Conservation (phyloP, 176 grass and related monocot species). For the Miscanthus lutarioriparius region DNA sequence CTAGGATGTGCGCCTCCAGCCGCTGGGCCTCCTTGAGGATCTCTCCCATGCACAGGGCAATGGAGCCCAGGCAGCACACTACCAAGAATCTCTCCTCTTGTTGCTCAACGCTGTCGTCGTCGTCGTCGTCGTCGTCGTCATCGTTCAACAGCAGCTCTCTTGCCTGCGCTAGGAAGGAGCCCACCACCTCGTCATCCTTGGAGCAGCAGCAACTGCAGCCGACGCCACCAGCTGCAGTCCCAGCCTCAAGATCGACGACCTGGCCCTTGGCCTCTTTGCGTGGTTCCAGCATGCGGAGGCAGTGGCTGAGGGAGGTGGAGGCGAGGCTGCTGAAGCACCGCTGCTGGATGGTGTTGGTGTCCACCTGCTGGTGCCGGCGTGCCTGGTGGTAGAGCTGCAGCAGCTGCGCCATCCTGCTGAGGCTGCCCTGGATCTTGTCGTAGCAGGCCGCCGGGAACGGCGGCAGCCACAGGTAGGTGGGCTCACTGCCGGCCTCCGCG, state of each 20-base stretch:
- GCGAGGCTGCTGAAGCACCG: conserved; percentile 37
- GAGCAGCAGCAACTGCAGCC: too few species aligned
- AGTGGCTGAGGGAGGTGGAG: conserved; percentile 30
- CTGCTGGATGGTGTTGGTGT: neutral
- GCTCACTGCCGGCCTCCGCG: conserved; percentile 54
- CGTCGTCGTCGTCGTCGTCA: too few species aligned
- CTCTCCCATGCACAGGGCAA: conserved; percentile 59
- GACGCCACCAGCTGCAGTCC: too few species aligned
- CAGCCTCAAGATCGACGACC: conserved; percentile 28
- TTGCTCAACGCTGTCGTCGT: neutral
- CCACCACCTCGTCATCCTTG: conserved; percentile 29
- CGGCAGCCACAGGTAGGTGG: conserved; percentile 64
- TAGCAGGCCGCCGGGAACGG: conserved; percentile 47
- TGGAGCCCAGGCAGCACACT: conserved; percentile 37
- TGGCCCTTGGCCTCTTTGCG: neutral
- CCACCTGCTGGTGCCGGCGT: neutral
- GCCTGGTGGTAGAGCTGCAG: conserved; percentile 53
- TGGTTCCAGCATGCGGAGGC: conserved; percentile 14
- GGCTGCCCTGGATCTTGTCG: conserved; percentile 44
- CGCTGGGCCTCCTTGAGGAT: conserved; percentile 46
- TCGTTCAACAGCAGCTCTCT: neutral
- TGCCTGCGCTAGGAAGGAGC: conserved; percentile 34
- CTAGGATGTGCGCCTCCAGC: conserved; percentile 54
- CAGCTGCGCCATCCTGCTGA: conserved; percentile 59
- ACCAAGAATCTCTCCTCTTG: neutral